Conservation (phyloP, 352 stramenopile genomes). For the Globisporangium paroecandrum region DNA sequence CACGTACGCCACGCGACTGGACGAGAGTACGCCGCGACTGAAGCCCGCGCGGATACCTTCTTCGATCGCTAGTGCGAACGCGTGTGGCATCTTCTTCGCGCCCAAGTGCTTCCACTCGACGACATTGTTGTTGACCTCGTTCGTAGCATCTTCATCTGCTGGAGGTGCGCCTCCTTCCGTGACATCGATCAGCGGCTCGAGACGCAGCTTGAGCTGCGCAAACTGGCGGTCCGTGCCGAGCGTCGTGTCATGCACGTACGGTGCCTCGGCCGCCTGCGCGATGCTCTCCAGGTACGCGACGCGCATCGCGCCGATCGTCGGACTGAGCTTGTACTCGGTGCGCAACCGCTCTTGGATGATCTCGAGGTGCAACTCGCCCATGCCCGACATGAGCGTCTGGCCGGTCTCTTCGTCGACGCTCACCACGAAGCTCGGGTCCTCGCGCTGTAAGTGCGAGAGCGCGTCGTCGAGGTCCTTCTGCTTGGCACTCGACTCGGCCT, state of each 20-base stretch:
- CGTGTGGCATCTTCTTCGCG: constrained; percentile 59
- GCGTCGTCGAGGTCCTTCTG: constrained; percentile 87
- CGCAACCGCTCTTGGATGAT: constrained; percentile 90
- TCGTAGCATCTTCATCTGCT: constrained; percentile 17
- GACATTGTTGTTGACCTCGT: constrained; percentile 40
- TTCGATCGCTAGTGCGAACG: constrained; percentile 62
- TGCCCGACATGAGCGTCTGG: constrained; percentile 97
- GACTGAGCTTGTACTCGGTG: constrained; percentile 86
- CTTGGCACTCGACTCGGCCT: constrained; percentile 82
- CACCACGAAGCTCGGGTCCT: constrained; percentile 97
- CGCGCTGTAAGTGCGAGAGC: constrained; percentile 68
- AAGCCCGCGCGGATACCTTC: constrained; percentile 56
- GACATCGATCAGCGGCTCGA: constrained; percentile 49
- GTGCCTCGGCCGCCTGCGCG: constrained; percentile 25
- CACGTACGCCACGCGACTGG: constrained; percentile 61
- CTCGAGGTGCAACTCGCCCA: constrained; percentile 94
- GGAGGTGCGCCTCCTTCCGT: constrained; percentile 21
- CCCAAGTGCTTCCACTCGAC: constrained; percentile 51
- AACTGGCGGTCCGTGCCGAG: constrained; percentile 73
- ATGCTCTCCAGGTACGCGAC: constrained; percentile 92
- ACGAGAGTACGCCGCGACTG: constrained; percentile 56
- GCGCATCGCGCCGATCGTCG: constrained; percentile 81
- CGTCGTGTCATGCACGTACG: constrained; percentile 63
- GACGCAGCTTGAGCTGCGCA: constrained; percentile 44
- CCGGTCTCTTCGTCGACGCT: constrained; percentile 95